These are phyloP conservation scores for Vigna unguiculata DNA, from an alignment of 306 rosid genomes.

Conservation along the genomic window DNA sequence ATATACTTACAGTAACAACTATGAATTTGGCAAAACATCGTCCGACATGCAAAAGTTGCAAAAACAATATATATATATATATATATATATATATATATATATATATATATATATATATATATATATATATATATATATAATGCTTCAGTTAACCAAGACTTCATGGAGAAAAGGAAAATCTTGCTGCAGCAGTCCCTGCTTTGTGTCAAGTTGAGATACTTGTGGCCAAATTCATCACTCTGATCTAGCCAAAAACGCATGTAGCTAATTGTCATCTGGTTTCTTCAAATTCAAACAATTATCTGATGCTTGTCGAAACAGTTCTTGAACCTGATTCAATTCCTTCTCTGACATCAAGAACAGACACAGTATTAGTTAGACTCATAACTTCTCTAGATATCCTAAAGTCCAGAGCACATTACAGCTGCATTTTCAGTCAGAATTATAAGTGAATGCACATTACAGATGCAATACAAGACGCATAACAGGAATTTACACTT, in stretches of 20 bases:
- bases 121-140: too few species aligned
- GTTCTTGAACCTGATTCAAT: constrained; percentile 68
- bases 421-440: too few species aligned
- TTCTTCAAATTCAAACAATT: constrained; percentile 90
- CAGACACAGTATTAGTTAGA: constrained; percentile 17
- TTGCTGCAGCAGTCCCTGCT: neutral
- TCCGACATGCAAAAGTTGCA: neutral
- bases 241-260: neutral
- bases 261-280: constrained; percentile 46
- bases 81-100: too few species aligned
- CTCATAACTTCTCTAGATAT: neutral
- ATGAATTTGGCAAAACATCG: neutral
- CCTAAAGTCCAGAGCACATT: constrained; percentile 1
- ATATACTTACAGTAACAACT: neutral
- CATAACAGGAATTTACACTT: neutral
- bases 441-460: too few species aligned
- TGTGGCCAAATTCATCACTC: neutral
- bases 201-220: constrained; percentile 13
- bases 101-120: too few species aligned
- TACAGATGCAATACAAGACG: too few species aligned
- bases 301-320: constrained; percentile 81
- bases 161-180: neutral
- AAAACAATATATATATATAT: too few species aligned
- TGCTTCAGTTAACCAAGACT: neutral
- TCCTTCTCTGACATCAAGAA: constrained; percentile 74